phyloP scores from a whole-genome alignment of 768 basidiomycete genomes.

The Coprinopsis marcescibilis region DNA sequence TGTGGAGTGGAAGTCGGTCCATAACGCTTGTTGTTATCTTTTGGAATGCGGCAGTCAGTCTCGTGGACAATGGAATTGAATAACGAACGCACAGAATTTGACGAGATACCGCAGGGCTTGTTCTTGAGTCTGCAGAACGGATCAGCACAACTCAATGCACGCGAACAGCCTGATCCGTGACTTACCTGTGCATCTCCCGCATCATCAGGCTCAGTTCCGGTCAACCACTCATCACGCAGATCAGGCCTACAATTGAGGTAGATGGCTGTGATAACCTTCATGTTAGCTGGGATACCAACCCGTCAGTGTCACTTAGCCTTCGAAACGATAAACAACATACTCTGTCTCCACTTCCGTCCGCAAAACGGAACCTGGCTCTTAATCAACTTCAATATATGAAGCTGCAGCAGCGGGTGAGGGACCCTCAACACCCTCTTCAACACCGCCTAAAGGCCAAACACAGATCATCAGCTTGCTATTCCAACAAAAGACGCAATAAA shows the following conservation, averaged over 20 bases:
- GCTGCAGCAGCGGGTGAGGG: constrained; percentile 87
- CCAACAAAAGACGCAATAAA: not conserved
- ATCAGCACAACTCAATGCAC: constrained; percentile 5
- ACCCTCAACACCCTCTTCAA: constrained; percentile 93
- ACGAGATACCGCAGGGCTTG: constrained; percentile 90
- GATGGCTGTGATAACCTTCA: constrained; percentile 99
- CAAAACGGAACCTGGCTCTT: constrained; percentile 99
- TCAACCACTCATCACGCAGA: constrained; percentile 95
- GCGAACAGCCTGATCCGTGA: constrained; percentile 2
- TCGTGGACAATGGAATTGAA: not conserved
- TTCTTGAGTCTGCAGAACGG: constrained; percentile 72
- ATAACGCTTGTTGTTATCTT: constrained; percentile 91
- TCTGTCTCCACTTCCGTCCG: constrained; percentile 94
- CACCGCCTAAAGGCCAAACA: constrained; percentile 58
- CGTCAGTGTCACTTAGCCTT: constrained; percentile 4
- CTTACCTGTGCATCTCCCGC: constrained; percentile 84
- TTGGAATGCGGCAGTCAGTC: constrained; percentile 2
- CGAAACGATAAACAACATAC: constrained; percentile 16
- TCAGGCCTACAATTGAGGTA: constrained; percentile 97
- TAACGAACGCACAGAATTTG: constrained; percentile 74
- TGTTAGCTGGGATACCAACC: constrained; percentile 63
- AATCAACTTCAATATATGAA: constrained; percentile 93
- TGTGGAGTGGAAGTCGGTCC: constrained; percentile 50
- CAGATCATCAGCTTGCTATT: not conserved
- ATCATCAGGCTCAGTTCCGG: constrained; percentile 87